Percentiles rank a stretch among this genome's conserved stretches.
Evolutionary conservation across 345 rosid genomes (phyloP).

Genomic region (Jatropha curcas): DNA sequence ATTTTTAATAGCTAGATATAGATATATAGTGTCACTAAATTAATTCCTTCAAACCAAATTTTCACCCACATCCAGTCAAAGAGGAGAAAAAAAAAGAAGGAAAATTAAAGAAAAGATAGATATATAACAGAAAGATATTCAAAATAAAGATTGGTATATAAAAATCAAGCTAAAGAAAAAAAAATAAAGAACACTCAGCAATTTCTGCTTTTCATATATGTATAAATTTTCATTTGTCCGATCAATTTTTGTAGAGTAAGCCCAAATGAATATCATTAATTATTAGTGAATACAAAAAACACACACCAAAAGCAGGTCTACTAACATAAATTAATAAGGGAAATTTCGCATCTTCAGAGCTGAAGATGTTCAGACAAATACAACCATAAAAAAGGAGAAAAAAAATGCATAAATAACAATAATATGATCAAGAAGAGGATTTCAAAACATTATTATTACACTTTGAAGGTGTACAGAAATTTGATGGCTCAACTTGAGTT

Average conservation of each 20-base stretch:
- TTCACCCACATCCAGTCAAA: no score
- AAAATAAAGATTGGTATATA: no score
- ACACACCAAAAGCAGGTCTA: neutral
- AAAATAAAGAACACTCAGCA: no score
- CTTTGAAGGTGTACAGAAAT: neutral
- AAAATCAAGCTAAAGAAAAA: no score
- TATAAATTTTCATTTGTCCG: neutral
- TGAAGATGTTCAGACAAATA: neutral
- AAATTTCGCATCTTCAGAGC: neutral
- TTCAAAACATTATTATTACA: neutral
- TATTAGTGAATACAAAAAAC: neutral
- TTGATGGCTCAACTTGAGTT: slow-evolving; percentile 22
- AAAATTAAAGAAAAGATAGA: no score
- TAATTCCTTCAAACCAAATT: no score
- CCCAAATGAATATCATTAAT: neutral
- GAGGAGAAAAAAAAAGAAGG: no score
- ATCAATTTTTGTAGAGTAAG: no score
- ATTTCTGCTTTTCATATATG: no score
- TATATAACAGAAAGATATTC: no score
- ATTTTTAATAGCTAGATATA: no score
- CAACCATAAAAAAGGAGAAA: neutral
- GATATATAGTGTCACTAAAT: no score
- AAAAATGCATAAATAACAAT: neutral
- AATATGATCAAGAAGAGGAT: slow-evolving; percentile 1
- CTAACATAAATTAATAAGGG: neutral